A percentile compares a stretch with the other conserved stretches of the same genome.
Evolutionary conservation across 2,329 filamentous ascomycete genomes (phyloP).

Genomic region (Botryotinia narcissicola): DNA sequence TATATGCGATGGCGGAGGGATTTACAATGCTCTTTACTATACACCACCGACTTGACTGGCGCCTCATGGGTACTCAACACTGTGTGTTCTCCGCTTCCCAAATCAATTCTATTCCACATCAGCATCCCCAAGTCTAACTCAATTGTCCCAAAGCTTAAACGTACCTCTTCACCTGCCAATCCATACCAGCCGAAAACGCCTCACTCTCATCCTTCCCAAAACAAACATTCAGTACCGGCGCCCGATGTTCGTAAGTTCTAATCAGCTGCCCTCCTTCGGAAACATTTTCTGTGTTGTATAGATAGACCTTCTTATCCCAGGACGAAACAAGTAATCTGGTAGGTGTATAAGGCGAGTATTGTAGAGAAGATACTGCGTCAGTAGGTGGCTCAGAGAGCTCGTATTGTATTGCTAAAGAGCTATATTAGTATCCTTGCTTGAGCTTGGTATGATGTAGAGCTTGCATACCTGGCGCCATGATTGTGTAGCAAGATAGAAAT

Average conservation of each 20-base stretch:
- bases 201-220: slow-evolving; percentile 81
- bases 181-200: slow-evolving; percentile 82
- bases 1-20: slow-evolving; percentile 17
- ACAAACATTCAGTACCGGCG: slow-evolving; percentile 86
- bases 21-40: slow-evolving; percentile 69
- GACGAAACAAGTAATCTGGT: slow-evolving; percentile 83
- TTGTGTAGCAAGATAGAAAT: neutral
- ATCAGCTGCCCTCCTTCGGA: slow-evolving; percentile 59
- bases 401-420: slow-evolving; percentile 64
- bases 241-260: slow-evolving; percentile 73
- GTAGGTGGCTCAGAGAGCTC: slow-evolving; percentile 77
- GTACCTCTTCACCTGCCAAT: slow-evolving; percentile 79
- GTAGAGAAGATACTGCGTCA: slow-evolving; percentile 83
- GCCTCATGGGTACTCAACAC: slow-evolving; percentile 75
- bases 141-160: neutral
- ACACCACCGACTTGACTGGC: slow-evolving; percentile 80
- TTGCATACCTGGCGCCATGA: slow-evolving; percentile 40
- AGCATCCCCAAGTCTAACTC: slow-evolving; percentile 6
- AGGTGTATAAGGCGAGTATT: slow-evolving; percentile 76
- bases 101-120: slow-evolving; percentile 56
- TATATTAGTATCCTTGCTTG: slow-evolving; percentile 13
- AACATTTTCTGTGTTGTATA: slow-evolving; percentile 67
- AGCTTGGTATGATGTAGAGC: slow-evolving; percentile 10
- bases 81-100: slow-evolving; percentile 68
- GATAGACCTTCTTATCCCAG: slow-evolving; percentile 90